Conservation (phyloP, 306 rosid species). For the Prinsepia uniflora region DNA sequence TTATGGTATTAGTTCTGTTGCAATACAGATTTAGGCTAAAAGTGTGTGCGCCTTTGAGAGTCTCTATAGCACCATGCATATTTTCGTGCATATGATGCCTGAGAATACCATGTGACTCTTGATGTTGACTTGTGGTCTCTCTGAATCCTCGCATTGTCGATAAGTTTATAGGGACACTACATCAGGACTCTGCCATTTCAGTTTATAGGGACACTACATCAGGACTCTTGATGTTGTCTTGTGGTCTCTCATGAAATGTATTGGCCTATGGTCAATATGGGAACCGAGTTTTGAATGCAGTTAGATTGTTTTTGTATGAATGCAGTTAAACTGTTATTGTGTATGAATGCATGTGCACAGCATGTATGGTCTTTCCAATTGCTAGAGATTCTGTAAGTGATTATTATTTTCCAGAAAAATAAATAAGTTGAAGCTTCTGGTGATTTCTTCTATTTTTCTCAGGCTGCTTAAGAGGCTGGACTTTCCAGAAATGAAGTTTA, state of each 20-base stretch:
- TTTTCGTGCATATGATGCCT: too few species aligned
- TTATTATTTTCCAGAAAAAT: neutral
- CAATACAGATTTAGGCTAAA: neutral
- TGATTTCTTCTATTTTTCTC: constrained; percentile 23
- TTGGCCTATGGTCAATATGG: neutral
- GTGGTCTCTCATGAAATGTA: neutral
- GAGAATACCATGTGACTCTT: neutral
- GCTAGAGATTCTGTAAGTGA: neutral
- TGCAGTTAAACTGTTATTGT: neutral
- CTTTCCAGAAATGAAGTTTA: constrained; percentile 86
- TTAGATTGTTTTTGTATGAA: too few species aligned
- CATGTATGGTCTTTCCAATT: neutral
- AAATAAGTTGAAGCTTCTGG: constrained; percentile 21
- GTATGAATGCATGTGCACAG: neutral
- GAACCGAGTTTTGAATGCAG: neutral
- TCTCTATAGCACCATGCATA: neutral
- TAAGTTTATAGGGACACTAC: neutral
- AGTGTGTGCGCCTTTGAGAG: neutral
- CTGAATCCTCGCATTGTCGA: neutral
- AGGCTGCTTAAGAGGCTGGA: constrained; percentile 93
- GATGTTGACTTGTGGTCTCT: neutral
- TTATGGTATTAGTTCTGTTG: neutral
- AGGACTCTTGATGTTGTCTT: too few species aligned
- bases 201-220: too few species aligned
- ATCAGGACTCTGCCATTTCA: too few species aligned